Conservation (phyloP, 371 early-diverging fungal species). For the Mortierella sp. region DNA sequence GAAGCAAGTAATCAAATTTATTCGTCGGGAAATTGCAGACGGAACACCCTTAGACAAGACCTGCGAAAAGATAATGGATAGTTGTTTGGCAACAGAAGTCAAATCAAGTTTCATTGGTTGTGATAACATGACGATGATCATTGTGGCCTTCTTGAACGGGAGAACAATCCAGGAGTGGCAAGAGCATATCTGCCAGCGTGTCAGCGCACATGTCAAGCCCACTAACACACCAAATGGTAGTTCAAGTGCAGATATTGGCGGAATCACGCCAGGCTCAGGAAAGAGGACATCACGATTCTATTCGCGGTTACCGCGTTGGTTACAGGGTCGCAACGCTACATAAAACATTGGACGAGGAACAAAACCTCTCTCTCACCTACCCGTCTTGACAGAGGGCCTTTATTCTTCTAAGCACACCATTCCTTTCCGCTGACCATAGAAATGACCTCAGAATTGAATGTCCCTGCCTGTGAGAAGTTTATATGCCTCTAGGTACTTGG, state of each 20-base stretch:
- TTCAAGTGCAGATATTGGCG: too few relatives aligned
- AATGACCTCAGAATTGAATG: constrained; percentile 72
- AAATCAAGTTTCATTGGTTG: constrained; percentile 91
- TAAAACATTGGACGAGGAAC: too few relatives aligned
- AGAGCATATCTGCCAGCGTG: constrained; percentile 35
- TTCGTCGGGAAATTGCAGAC: constrained; percentile 73
- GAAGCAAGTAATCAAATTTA: constrained; percentile 88
- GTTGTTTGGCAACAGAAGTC: constrained; percentile 86
- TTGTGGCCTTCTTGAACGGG: constrained; percentile 88
- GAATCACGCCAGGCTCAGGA: too few relatives aligned
- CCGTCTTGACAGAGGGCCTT: too few relatives aligned
- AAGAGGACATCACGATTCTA: too few relatives aligned
- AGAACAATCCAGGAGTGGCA: constrained; percentile 78
- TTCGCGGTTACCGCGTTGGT: too few relatives aligned
- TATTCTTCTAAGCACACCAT: too few relatives aligned
- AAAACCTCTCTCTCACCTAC: too few relatives aligned
- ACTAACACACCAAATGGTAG: too few relatives aligned
- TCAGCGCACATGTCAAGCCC: neutral
- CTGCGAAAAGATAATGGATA: constrained; percentile 92
- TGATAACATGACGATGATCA: constrained; percentile 98
- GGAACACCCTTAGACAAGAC: constrained; percentile 66
- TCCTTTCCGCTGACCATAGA: too few relatives aligned
- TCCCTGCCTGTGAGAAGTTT: constrained; percentile 83
- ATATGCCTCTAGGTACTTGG: constrained; percentile 92
- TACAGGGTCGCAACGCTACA: too few relatives aligned